Conservation (phyloP, 2,329 filamentous ascomycete species). For the Aspergillus ochraceus region DNA sequence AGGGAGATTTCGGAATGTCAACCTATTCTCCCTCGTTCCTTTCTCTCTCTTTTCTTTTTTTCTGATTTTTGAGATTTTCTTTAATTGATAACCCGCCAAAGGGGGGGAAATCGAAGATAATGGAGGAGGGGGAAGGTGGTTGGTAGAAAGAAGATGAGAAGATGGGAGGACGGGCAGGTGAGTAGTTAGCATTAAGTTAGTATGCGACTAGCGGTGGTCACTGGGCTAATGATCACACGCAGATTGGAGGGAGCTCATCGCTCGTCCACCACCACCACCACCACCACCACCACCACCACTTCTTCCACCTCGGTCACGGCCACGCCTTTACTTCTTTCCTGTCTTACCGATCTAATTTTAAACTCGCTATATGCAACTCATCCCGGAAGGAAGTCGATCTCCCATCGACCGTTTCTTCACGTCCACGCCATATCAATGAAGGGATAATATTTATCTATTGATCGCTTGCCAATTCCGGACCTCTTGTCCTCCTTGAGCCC, state of each 20-base stretch:
- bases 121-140: neutral
- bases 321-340: neutral
- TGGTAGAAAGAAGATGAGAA: constrained; percentile 3
- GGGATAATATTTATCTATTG: neutral
- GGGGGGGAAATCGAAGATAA: constrained; percentile 6
- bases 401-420: neutral
- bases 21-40: constrained; percentile 2
- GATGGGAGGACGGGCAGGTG: constrained; percentile 1
- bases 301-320: neutral
- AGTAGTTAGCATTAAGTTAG: neutral
- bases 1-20: constrained; percentile 6
- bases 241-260: constrained; percentile 7
- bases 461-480: neutral
- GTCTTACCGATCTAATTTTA: neutral
- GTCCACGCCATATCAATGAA: neutral
- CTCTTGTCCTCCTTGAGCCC: neutral
- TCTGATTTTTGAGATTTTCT: neutral
- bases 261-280: neutral
- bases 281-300: neutral
- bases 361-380: neutral
- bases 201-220: constrained; percentile 2
- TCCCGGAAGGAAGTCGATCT: neutral
- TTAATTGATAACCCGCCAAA: constrained; percentile 1
- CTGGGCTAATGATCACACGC: constrained; percentile 18
- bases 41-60: neutral